phyloP scores from a whole-genome alignment of 1,139 yeast genomes.

The Yamadazyma pseudoaaseri region DNA sequence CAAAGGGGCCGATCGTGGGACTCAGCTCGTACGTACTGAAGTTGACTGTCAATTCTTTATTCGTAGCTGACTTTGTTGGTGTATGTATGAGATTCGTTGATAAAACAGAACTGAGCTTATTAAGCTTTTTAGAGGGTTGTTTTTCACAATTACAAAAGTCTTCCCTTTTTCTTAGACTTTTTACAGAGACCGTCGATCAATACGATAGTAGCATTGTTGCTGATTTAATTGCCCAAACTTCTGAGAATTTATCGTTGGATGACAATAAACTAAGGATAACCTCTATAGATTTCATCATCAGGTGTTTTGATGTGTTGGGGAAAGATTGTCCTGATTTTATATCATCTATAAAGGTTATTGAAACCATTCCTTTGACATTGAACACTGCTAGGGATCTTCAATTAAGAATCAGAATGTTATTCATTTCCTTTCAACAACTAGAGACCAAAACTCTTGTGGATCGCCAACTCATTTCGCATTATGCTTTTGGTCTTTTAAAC shows the following conservation, averaged over 20 bases:
- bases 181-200: constrained; percentile 15
- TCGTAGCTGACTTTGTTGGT: constrained; percentile 14
- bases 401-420: constrained; percentile 65
- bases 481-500: constrained; percentile 70
- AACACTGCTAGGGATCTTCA: constrained; percentile 75
- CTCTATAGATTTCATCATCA: constrained; percentile 41
- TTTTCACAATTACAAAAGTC: constrained; percentile 19
- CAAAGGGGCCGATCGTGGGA: neutral
- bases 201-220: neutral
- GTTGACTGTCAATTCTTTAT: constrained; percentile 7
- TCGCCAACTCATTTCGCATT: constrained; percentile 50
- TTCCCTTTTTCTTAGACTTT: constrained; percentile 20
- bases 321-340: constrained; percentile 30
- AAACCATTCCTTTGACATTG: constrained; percentile 68
- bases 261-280: constrained; percentile 46
- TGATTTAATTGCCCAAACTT: constrained; percentile 6
- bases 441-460: constrained; percentile 27
- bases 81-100: constrained; percentile 7
- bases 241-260: constrained; percentile 43
- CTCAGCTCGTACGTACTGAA: constrained; percentile 3
- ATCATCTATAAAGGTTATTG: constrained; percentile 55
- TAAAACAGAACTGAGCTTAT: neutral
- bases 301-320: constrained; percentile 25
- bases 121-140: constrained; percentile 8
- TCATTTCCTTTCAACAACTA: constrained; percentile 43